These are phyloP conservation scores for Chenopodium formosanum DNA, from an alignment of 148 eudicot species.

Conservation along the genomic window DNA sequence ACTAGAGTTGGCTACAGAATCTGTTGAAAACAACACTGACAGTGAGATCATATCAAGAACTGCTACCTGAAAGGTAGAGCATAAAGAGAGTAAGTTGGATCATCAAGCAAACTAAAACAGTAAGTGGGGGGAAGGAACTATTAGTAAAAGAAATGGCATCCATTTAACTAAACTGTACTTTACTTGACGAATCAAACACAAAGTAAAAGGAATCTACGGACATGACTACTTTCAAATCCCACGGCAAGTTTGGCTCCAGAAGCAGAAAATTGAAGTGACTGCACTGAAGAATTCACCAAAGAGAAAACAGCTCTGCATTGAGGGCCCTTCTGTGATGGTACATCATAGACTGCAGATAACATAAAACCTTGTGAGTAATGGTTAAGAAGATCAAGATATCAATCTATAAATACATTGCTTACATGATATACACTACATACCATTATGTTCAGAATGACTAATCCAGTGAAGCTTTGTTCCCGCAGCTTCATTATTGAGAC, in stretches of 20 bases:
- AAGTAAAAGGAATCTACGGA: slow-evolving; percentile 36
- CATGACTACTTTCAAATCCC: slow-evolving; percentile 63
- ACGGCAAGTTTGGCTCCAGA: slow-evolving; percentile 69
- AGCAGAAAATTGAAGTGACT: slow-evolving; percentile 49
- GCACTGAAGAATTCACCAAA: slow-evolving; percentile 49
- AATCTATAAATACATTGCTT: neutral
- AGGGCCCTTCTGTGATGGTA: slow-evolving; percentile 47
- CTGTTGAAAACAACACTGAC: slow-evolving; percentile 48
- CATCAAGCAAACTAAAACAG: neutral
- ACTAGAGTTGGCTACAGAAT: slow-evolving; percentile 35
- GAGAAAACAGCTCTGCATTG: slow-evolving; percentile 52
- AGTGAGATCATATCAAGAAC: slow-evolving; percentile 58
- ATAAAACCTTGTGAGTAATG: neutral
- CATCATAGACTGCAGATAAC: slow-evolving; percentile 40
- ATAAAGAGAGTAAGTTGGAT: neutral
- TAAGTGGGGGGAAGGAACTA: neutral
- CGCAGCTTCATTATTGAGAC: slow-evolving; percentile 35
- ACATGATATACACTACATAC: slow-evolving; percentile 24
- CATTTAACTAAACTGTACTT: neutral
- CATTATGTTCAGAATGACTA: slow-evolving; percentile 48
- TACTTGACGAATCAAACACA: neutral
- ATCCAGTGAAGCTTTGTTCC: slow-evolving; percentile 48
- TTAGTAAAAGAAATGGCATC: neutral
- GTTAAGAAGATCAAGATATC: neutral
- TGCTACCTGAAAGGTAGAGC: slow-evolving; percentile 48